phyloP scores from a whole-genome alignment of 2,329 filamentous ascomycete species.

The Curvularia eragrostidis region DNA sequence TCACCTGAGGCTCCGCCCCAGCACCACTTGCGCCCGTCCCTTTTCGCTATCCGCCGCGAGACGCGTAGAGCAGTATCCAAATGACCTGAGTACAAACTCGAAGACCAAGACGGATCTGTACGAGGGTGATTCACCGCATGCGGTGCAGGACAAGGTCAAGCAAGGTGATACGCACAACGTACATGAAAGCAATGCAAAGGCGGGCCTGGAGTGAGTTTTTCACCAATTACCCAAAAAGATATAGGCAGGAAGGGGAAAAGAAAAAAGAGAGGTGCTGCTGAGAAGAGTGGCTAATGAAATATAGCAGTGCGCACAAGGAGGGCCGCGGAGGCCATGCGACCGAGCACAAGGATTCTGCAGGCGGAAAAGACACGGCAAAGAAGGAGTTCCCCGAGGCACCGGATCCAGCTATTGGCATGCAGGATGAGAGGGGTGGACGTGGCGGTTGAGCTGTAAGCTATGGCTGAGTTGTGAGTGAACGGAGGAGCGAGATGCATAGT shows the following conservation, averaged over 20 bases:
- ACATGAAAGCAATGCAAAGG: conserved; percentile 39
- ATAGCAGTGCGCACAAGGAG: conserved; percentile 31
- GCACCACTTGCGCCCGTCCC: conserved; percentile 12
- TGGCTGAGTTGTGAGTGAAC: no score
- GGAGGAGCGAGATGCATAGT: not conserved
- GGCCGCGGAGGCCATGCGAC: conserved; percentile 53
- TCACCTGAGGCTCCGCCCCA: conserved; percentile 11
- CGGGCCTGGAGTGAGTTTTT: conserved; percentile 43
- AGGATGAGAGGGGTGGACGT: conserved; percentile 58
- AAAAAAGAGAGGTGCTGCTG: no score
- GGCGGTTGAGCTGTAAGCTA: conserved; percentile 37
- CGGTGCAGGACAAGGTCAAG: conserved; percentile 34
- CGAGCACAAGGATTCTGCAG: conserved; percentile 46
- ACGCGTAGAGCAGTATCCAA: conserved; percentile 23
- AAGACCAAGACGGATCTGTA: conserved; percentile 35
- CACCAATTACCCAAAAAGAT: no score
- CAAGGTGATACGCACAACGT: conserved; percentile 47
- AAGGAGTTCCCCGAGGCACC: conserved; percentile 57
- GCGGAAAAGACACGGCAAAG: conserved; percentile 52
- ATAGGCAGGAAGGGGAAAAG: not conserved
- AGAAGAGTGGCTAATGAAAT: conserved; percentile 7
- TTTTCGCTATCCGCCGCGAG: conserved; percentile 27
- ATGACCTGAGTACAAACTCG: conserved; percentile 27
- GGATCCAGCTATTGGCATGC: conserved; percentile 57
- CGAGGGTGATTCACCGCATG: conserved; percentile 35